phyloP scores from a whole-genome alignment of 1,284 basidiomycete species.

The Moniliella sp. region DNA sequence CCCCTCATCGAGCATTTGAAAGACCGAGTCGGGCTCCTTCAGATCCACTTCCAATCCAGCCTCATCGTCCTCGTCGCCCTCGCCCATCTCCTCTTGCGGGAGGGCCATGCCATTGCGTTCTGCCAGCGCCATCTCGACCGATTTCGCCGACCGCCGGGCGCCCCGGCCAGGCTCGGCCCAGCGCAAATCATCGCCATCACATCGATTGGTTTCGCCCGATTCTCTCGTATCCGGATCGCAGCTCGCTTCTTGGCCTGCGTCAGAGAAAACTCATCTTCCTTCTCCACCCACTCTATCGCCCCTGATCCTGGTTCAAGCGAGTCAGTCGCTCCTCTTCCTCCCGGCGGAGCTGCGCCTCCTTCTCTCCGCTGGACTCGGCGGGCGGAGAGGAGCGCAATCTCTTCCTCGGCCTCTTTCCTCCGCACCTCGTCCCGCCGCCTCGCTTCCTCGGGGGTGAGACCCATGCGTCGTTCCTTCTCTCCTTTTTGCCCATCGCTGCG shows the following conservation, averaged over 20 bases:
- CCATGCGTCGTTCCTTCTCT: conserved; percentile 77
- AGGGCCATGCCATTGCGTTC: conserved; percentile 44
- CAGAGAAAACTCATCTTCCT: conserved; percentile 88
- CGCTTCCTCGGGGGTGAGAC: conserved; percentile 57
- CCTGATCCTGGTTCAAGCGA: conserved; percentile 68
- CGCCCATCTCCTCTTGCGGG: conserved; percentile 29
- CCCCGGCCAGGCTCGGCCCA: conserved; percentile 49
- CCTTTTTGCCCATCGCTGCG: conserved; percentile 96
- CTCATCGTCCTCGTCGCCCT: conserved; percentile 54
- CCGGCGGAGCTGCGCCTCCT: conserved; percentile 62
- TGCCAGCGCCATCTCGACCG: conserved; percentile 72
- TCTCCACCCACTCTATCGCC: conserved; percentile 91
- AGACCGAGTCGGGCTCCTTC: conserved; percentile 88
- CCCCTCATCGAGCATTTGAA: conserved; percentile 63
- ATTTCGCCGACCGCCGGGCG: too few species aligned
- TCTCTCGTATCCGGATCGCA: conserved; percentile 77
- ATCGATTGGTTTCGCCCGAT: conserved; percentile 46
- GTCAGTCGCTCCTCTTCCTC: conserved; percentile 76
- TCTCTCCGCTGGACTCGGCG: conserved; percentile 75
- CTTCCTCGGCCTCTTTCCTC: conserved; percentile 73
- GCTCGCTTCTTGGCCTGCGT: conserved; percentile 78
- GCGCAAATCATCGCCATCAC: conserved; percentile 23
- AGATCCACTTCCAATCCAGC: conserved; percentile 86
- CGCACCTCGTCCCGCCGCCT: conserved; percentile 60
- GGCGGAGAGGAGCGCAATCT: conserved; percentile 70